phyloP scores from a whole-genome alignment of 805 yeast species.

The Blastobotrys chiropterorum region DNA sequence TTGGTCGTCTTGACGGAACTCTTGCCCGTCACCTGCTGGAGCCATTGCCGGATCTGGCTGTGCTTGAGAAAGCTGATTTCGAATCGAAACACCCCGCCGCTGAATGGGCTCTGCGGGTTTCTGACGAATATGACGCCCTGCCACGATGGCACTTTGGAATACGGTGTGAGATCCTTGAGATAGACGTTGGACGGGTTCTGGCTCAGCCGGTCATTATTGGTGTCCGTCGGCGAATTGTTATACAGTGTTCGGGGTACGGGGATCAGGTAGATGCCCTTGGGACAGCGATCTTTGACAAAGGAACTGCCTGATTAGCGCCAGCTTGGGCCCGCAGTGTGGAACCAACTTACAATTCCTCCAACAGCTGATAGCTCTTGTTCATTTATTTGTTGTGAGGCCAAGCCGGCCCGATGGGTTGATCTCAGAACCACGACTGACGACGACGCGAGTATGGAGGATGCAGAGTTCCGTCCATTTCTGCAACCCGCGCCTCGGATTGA shows the following conservation, averaged over 20 bases:
- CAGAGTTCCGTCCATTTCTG: neutral
- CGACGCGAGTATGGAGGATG: neutral
- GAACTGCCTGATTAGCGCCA: conserved; percentile 8
- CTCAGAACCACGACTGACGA: neutral
- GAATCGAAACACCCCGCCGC: conserved; percentile 10
- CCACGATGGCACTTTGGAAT: conserved; percentile 9
- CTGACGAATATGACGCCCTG: conserved; percentile 12
- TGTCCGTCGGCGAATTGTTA: neutral
- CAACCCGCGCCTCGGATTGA: neutral
- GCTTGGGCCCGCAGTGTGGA: no score
- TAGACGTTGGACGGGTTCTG: neutral
- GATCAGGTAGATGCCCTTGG: conserved; percentile 10
- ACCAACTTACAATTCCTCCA: conserved; percentile 7
- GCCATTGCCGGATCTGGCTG: conserved; percentile 5
- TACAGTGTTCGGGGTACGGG: conserved; percentile 7
- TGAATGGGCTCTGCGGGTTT: conserved; percentile 1
- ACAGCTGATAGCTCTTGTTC: neutral
- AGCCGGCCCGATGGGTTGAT: neutral
- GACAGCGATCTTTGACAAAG: conserved; percentile 6
- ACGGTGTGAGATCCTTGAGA: neutral
- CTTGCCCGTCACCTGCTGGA: neutral
- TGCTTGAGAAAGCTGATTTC: conserved; percentile 7
- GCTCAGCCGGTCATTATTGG: neutral
- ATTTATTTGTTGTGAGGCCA: neutral
- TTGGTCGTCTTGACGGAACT: neutral